A percentile compares a stretch with the other conserved stretches of the same genome.
Evolutionary conservation across 2,329 filamentous ascomycete genomes (phyloP).

Genomic region (Xylariaceae sp.): DNA sequence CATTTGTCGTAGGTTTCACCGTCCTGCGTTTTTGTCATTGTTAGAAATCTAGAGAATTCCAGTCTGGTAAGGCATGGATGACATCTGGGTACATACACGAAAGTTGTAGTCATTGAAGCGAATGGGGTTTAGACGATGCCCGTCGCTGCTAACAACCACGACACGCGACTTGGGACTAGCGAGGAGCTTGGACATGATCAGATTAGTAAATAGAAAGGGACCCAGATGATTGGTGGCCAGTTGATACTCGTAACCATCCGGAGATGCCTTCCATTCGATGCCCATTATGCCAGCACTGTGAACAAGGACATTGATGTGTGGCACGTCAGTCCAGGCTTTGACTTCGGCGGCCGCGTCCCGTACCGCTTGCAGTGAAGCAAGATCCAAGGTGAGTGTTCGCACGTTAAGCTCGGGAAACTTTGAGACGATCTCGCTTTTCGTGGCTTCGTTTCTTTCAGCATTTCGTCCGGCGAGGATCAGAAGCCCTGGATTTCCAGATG

Average conservation of each 20-base stretch:
- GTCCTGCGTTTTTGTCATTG: neutral
- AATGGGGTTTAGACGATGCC: conserved; percentile 41
- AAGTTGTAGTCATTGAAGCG: conserved; percentile 46
- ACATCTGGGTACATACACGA: conserved; percentile 1
- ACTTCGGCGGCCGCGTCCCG: conserved; percentile 37
- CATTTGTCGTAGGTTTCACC: conserved; percentile 28
- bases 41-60: neutral
- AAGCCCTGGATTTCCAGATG: conserved; percentile 37
- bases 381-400: conserved; percentile 28
- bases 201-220: conserved; percentile 40
- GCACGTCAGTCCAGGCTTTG: conserved; percentile 31
- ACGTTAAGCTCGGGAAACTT: conserved; percentile 33
- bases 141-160: conserved; percentile 44
- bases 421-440: conserved; percentile 35
- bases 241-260: conserved; percentile 40
- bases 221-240: conserved; percentile 39
- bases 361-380: conserved; percentile 11
- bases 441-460: conserved; percentile 37
- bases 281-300: conserved; percentile 39
- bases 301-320: conserved; percentile 14
- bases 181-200: conserved; percentile 33
- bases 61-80: neutral
- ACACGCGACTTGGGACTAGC: conserved; percentile 32
- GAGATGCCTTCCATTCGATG: conserved; percentile 21
- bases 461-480: conserved; percentile 48